Evolutionary conservation across 345 rosid species (phyloP).

Genomic region (Carallia brachiata): DNA sequence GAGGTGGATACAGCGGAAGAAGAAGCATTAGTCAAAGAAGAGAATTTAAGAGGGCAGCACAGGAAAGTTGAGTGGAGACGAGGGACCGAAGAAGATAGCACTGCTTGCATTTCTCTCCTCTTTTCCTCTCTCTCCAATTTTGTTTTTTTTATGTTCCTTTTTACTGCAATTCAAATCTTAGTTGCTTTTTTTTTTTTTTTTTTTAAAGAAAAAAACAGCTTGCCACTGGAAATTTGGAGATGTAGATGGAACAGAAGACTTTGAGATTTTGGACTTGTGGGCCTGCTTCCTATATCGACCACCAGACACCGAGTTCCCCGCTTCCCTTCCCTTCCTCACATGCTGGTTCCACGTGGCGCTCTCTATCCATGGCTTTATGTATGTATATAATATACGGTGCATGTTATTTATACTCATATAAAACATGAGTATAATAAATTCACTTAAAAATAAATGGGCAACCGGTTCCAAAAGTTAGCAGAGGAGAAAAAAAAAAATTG

Average conservation of each 20-base stretch:
- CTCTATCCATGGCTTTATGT: neutral
- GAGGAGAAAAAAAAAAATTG: no score
- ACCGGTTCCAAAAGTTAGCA: no score
- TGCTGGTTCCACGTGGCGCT: constrained; percentile 7
- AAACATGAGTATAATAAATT: no score
- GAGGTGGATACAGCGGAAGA: neutral
- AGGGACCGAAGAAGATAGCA: constrained; percentile 39
- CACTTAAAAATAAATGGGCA: no score
- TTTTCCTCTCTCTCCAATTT: neutral
- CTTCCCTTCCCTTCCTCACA: no score
- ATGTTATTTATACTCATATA: no score
- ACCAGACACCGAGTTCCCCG: neutral
- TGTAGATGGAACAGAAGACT: neutral
- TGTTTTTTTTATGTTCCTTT: neutral
- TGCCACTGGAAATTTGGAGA: neutral
- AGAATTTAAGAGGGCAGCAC: constrained; percentile 41
- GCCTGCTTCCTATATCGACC: constrained; percentile 28
- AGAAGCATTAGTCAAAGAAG: constrained; percentile 24
- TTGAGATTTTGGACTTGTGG: constrained; percentile 28
- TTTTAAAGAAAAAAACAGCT: no score
- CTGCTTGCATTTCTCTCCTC: constrained; percentile 40
- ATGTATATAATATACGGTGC: no score
- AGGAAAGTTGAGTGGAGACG: constrained; percentile 62
- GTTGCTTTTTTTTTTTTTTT: no score
- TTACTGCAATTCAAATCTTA: no score